phyloP scores from a whole-genome alignment of 129 eudicot genomes.

The Centella asiatica region DNA sequence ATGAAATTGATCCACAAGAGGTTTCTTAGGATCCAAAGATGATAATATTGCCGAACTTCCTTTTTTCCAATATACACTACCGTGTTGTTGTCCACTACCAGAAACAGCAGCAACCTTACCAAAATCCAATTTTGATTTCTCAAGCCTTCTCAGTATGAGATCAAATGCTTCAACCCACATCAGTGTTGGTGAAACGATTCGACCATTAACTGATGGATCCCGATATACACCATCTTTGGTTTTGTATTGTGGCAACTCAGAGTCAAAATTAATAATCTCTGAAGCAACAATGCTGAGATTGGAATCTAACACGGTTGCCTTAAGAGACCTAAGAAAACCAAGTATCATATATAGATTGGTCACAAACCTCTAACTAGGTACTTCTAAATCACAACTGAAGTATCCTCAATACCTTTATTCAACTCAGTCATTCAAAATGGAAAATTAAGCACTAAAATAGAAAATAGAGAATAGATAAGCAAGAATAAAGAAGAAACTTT shows the following conservation, averaged over 20 bases:
- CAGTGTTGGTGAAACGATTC: conserved; percentile 77
- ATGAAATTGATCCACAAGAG: conserved; percentile 52
- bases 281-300: conserved; percentile 50
- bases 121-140: conserved; percentile 49
- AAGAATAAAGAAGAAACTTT: too few species aligned
- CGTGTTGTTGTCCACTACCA: conserved; percentile 97
- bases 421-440: too few species aligned
- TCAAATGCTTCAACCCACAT: conserved; percentile 99
- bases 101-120: conserved; percentile 70
- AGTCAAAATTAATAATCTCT: conserved; percentile 64
- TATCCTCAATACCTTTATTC: too few species aligned
- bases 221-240: conserved; percentile 94
- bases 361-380: too few species aligned
- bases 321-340: conserved; percentile 56
- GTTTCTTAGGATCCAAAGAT: conserved; percentile 51
- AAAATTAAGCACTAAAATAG: too few species aligned
- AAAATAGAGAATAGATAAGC: too few species aligned
- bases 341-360: too few species aligned
- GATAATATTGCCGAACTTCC: conserved; percentile 49
- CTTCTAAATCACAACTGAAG: too few species aligned
- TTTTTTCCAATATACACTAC: conserved; percentile 88
- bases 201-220: conserved; percentile 50
- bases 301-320: conserved; percentile 82
- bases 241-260: conserved; percentile 73
- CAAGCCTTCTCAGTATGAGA: conserved; percentile 51